A percentile compares a stretch with the other conserved stretches of the same genome.
Evolutionary conservation across 805 yeast species (phyloP).

Genomic region (Pichia heedii): DNA sequence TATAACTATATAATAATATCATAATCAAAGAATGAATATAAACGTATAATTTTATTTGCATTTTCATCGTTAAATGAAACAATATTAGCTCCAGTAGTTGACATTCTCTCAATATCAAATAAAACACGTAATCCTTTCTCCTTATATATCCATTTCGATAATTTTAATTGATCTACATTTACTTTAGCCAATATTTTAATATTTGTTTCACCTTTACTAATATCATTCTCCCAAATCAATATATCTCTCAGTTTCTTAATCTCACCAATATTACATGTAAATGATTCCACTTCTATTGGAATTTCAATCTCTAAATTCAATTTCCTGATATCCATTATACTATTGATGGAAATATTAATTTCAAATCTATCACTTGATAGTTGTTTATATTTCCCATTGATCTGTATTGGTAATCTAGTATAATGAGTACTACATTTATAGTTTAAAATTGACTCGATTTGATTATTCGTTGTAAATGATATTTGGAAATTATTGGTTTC

Average conservation of each 20-base stretch:
- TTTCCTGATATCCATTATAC: neutral
- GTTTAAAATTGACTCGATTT: neutral
- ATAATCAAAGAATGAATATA: neutral
- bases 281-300: neutral
- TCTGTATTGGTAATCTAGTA: neutral
- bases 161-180: neutral
- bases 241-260: neutral
- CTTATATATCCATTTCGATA: neutral
- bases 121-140: neutral
- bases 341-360: neutral
- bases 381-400: conserved; percentile 1
- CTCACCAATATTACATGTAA: neutral
- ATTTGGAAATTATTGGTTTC: neutral
- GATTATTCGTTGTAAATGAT: neutral
- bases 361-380: conserved; percentile 1
- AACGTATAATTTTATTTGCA: neutral
- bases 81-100: neutral
- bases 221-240: neutral
- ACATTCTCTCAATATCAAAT: neutral
- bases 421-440: neutral
- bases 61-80: neutral
- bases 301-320: neutral
- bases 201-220: neutral
- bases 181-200: neutral
- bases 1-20: neutral